These are phyloP conservation scores for Emericellopsis atlantica DNA, from an alignment of 2,329 filamentous ascomycete species.

Conservation along the genomic window DNA sequence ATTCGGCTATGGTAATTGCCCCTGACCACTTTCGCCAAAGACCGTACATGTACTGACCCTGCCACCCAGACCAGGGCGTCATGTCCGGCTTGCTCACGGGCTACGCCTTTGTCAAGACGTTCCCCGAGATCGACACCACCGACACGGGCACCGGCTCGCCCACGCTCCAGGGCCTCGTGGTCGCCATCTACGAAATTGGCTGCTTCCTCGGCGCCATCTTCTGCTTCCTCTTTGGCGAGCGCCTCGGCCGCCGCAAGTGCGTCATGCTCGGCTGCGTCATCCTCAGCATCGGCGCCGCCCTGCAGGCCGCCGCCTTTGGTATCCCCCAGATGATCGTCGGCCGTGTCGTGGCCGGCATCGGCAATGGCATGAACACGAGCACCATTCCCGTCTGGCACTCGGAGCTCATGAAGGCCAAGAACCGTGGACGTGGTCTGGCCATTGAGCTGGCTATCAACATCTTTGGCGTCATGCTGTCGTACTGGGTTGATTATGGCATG, in stretches of 20 bases:
- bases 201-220: slow-evolving; percentile 32
- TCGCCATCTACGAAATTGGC: slow-evolving; percentile 30
- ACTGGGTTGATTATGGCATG: slow-evolving; percentile 13
- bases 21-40: too few relatives aligned
- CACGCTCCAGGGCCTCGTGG: slow-evolving; percentile 22
- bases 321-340: slow-evolving; percentile 26
- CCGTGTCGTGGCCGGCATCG: slow-evolving; percentile 25
- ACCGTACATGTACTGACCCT: slow-evolving; percentile 5
- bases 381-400: slow-evolving; percentile 21
- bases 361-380: slow-evolving; percentile 16
- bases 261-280: slow-evolving; percentile 12
- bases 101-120: slow-evolving; percentile 7
- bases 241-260: slow-evolving; percentile 24
- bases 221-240: slow-evolving; percentile 25
- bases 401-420: slow-evolving; percentile 27
- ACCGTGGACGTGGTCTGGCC: slow-evolving; percentile 27
- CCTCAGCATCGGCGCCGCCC: slow-evolving; percentile 21
- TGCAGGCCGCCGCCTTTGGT: slow-evolving; percentile 24
- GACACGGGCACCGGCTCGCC: slow-evolving; percentile 14
- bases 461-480: slow-evolving; percentile 6
- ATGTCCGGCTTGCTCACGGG: slow-evolving; percentile 22
- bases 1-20: slow-evolving; percentile 11
- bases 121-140: slow-evolving; percentile 27
- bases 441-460: slow-evolving; percentile 16
- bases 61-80: slow-evolving; percentile 20